Evolutionary conservation across 306 rosid genomes (phyloP), one percentile per base, ranked within the genome.

Genomic region (Fagus sylvatica): DNA sequence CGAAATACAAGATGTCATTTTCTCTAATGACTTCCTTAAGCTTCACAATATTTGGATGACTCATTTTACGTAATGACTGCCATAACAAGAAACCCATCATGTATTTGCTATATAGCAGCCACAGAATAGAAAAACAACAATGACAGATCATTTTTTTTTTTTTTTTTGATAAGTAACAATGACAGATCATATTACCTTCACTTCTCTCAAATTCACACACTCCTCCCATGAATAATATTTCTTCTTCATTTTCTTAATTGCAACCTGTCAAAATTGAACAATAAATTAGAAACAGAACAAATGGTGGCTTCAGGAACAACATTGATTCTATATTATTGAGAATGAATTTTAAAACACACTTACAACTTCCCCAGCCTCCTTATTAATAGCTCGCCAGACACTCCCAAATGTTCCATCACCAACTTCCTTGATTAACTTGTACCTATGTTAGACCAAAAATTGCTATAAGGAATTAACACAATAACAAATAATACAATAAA

Each of bases 361-460:
- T 86, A 96, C 99, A 84, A 91, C 96, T 93, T 96, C 98, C 70
- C 98, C 99, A 69, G 93, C 89, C 80, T 88, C 93, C 91, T 89
- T 96, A 80, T 87, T 82, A 51, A 96, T 87, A 72, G 98, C 99
- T 79, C 98, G 84, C 99, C 99, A 96, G 41, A 96, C 99, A 84
- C 86, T 87, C 75, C 99, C 99, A 83, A 93, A 96, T 13, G 99
- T 90, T 73, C 99, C 99, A 85, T 96, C 92, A 84, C 99, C 99
- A 61, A 96, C 99, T 88, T 96, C 99, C 90, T 96, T 96, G 79
- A 93, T 96, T 87, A 96, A 81, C 82, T 81, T 90, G 88, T 91
- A 96, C 91, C 98, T 95, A 65, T 16, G 40, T 62, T 64, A 28
- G 40, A 49, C 61, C 78, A 53, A 43, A 19, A 56, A 53, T 1